phyloP scores from a whole-genome alignment of 768 basidiomycete genomes.

The Boletus insuetus region DNA sequence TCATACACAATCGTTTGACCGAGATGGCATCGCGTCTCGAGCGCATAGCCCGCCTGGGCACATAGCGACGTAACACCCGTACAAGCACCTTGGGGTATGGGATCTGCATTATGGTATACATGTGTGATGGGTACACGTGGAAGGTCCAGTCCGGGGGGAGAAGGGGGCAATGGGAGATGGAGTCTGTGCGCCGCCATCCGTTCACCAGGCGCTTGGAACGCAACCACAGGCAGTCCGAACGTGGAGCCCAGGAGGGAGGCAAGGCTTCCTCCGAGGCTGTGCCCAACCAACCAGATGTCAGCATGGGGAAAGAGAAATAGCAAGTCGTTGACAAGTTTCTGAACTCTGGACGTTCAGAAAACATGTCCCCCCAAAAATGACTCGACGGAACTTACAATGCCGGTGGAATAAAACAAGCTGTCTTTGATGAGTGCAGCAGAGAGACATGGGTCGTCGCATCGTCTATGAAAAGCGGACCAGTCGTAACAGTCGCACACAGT shows the following conservation, averaged over 20 bases:
- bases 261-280: conserved; percentile 62
- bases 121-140: conserved; percentile 37
- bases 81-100: conserved; percentile 60
- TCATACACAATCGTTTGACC: conserved; percentile 66
- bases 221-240: conserved; percentile 62
- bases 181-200: conserved; percentile 58
- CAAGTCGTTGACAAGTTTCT: conserved; percentile 60
- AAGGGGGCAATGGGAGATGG: conserved; percentile 56
- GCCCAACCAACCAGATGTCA: conserved; percentile 61
- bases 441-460: conserved; percentile 80
- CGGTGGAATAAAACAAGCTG: conserved; percentile 88
- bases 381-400: conserved; percentile 56
- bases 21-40: conserved; percentile 61
- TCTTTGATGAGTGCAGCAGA: conserved; percentile 82
- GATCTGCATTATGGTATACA: conserved; percentile 70
- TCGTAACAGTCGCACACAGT: conserved; percentile 87
- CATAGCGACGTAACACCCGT: conserved; percentile 52
- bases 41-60: conserved; percentile 62
- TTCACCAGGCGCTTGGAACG: conserved; percentile 67
- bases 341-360: conserved; percentile 10
- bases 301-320: conserved; percentile 54
- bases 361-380: neutral
- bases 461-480: conserved; percentile 48
- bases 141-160: neutral
- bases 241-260: conserved; percentile 63